Base-by-base conservation (phyloP, 805 yeast genomes). In the Nakazawaea ishiwadae region DNA sequence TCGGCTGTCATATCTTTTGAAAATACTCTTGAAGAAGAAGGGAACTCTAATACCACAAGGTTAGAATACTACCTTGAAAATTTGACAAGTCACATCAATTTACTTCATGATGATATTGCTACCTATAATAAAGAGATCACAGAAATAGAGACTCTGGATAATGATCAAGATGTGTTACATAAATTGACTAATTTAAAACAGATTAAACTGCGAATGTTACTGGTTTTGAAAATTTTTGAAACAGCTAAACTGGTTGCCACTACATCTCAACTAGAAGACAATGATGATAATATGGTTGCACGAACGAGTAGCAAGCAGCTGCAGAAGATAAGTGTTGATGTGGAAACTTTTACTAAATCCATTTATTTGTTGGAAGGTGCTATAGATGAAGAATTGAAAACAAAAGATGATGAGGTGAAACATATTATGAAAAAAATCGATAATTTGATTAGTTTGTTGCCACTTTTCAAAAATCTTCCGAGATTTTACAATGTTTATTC, bases 61-160 rank as follows among this genome's bases (percentile, higher is more conserved):
- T 59, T 84, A 35, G 84, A 81, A 48, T 82, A 82, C 56, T 82
- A 81, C 53, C 61, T 79, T 32, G 83, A 79, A 33, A 73, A 81
- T 1, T 58, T 83, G 35, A 69, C 75, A 12, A 73, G 77, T 39
- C 73, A 87, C 0, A 73, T 81, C 18, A 66, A 73, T 32, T 67
- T 84, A 2, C 55, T 83, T 30, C 72, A 76, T 35, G 65, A 68
- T 5, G 81, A 79, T 42, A 52, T 79, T 16, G 44, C 46, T 0
- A 54, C 54, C 4, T 59, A 68, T 19, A 58, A 58, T 20, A 18
- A 26, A 17, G 51, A 63, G 43, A 37, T 67, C 19, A 37, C 44
- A 14, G 33, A 31, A 0, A n/a, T 53, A 2, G 35, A 20, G 19
- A 20, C 16, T 18, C 38, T 47, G 37, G 48, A 52, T 47, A 47